phyloP scores from a whole-genome alignment of 768 basidiomycete genomes.

The Lenzites betulinus region DNA sequence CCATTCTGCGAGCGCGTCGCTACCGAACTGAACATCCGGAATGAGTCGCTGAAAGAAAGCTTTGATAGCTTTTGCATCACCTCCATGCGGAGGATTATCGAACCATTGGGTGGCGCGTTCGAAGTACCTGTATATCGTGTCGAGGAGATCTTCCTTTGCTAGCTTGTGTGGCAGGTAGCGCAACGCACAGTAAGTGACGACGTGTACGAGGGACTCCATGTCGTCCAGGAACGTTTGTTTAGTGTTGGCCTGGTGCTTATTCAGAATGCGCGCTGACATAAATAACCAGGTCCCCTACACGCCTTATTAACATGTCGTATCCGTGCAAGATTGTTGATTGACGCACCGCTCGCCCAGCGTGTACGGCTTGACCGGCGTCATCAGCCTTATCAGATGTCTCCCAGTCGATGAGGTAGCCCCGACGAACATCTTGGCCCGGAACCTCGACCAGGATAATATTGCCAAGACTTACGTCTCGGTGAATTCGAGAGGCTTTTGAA shows the following conservation, averaged over 20 bases:
- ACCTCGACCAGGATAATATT: slow-evolving; percentile 10
- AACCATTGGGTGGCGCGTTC: neutral
- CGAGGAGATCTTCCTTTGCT: neutral
- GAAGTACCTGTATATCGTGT: neutral
- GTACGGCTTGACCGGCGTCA: neutral
- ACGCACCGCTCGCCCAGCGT: neutral
- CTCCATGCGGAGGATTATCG: neutral
- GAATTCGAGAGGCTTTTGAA: slow-evolving; percentile 1
- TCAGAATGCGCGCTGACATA: slow-evolving; percentile 4
- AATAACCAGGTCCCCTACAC: slow-evolving; percentile 5
- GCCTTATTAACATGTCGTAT: neutral
- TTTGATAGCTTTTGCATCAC: neutral
- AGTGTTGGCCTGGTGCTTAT: neutral
- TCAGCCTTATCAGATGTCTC: neutral
- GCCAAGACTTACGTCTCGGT: slow-evolving; percentile 6
- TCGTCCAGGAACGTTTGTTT: neutral
- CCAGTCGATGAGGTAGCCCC: too few relatives aligned
- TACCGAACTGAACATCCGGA: neutral
- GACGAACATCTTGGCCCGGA: neutral
- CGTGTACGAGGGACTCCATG: neutral
- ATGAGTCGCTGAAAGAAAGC: neutral
- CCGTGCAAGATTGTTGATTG: neutral
- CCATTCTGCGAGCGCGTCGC: neutral
- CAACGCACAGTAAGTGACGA: neutral
- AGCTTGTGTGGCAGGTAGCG: neutral